Evolutionary conservation across 345 rosid genomes (phyloP).

Genomic region (Psidium guajava): DNA sequence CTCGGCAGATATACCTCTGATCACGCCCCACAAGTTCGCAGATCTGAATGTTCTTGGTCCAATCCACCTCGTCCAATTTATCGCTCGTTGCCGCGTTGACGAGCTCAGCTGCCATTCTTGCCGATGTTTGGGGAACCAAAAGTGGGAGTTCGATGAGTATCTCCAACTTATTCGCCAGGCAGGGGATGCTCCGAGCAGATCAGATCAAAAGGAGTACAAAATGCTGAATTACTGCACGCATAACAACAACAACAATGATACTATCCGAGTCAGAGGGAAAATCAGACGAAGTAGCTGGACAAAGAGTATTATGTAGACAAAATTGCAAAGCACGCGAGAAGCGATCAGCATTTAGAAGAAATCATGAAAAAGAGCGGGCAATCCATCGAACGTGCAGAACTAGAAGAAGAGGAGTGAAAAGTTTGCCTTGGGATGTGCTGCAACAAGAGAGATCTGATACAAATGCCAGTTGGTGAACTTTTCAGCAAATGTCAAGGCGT

Average conservation of each 20-base stretch:
- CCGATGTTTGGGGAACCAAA: neutral
- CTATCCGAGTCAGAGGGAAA: neutral
- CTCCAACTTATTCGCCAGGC: neutral
- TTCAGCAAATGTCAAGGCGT: neutral
- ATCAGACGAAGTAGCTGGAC: neutral
- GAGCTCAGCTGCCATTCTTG: conserved; percentile 77
- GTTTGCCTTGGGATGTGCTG: neutral
- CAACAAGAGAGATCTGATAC: neutral
- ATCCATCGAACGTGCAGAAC: neutral
- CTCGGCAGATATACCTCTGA: conserved; percentile 37
- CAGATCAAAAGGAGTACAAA: neutral
- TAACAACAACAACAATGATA: neutral
- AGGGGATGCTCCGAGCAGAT: neutral
- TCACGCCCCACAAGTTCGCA: conserved; percentile 77
- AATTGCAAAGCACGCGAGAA: neutral
- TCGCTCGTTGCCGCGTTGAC: conserved; percentile 80
- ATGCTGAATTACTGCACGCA: neutral
- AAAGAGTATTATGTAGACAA: neutral
- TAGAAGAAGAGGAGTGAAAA: neutral
- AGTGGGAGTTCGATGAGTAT: neutral
- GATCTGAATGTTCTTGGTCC: conserved; percentile 86
- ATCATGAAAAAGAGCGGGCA: neutral
- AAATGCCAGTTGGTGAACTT: neutral
- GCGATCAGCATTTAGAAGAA: neutral
- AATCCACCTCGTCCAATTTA: conserved; percentile 75